Conservation (phyloP, 2,329 filamentous ascomycete genomes). For the Aureobasidium subglaciale region DNA sequence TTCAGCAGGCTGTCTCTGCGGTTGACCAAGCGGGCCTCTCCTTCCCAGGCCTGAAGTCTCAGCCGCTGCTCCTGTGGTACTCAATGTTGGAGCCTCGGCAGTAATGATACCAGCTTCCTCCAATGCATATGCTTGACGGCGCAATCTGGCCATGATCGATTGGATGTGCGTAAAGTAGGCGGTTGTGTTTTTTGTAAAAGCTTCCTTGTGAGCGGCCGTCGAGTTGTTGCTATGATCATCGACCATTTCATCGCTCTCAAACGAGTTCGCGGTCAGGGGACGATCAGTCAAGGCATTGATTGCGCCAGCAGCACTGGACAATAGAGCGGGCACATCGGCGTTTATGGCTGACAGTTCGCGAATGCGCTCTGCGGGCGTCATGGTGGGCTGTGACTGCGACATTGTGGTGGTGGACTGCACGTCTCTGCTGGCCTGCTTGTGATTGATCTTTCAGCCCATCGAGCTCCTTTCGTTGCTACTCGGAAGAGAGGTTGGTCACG, state of each 20-base stretch:
- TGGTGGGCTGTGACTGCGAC: constrained; percentile 24
- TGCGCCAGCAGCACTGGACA: constrained; percentile 54
- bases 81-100: constrained; percentile 33
- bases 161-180: constrained; percentile 69
- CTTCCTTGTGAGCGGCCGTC: constrained; percentile 40
- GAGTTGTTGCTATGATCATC: constrained; percentile 5
- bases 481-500: not conserved
- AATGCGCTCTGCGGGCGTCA: constrained; percentile 71
- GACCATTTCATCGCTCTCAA: constrained; percentile 43
- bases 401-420: constrained; percentile 15
- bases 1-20: constrained; percentile 15
- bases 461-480: not conserved
- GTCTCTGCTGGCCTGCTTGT: constrained; percentile 1
- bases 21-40: constrained; percentile 12
- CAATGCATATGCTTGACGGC: constrained; percentile 68
- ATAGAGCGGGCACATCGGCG: constrained; percentile 48
- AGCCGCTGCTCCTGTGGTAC: constrained; percentile 21
- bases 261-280: constrained; percentile 35
- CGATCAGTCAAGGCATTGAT: constrained; percentile 56
- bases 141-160: constrained; percentile 65
- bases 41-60: constrained; percentile 14
- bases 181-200: constrained; percentile 48
- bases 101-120: constrained; percentile 73
- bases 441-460: constrained; percentile 16
- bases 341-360: constrained; percentile 75